Conservation (phyloP, 306 rosid species). For the Fagus crenata region DNA sequence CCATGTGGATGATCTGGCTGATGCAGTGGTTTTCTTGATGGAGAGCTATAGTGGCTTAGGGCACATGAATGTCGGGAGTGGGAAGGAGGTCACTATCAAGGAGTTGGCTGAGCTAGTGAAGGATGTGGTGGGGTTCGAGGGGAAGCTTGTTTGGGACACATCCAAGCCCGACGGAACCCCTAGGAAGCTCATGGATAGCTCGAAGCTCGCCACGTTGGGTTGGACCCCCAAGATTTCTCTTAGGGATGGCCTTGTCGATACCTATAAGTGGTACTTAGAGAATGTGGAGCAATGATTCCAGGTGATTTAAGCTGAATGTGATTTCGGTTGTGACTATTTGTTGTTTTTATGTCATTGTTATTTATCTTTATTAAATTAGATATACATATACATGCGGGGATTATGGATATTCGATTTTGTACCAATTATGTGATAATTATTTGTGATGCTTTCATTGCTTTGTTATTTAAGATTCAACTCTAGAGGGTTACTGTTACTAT, state of each 20-base stretch:
- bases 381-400: conserved; percentile 4
- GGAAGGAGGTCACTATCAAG: conserved; percentile 82
- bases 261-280: conserved; percentile 87
- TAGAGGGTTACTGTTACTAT: background rate
- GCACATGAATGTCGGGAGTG: conserved; percentile 88
- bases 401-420: conserved; percentile 32
- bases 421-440: conserved; percentile 34
- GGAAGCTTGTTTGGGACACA: conserved; percentile 83
- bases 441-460: conserved; percentile 1
- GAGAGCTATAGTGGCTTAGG: conserved; percentile 68
- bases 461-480: conserved; percentile 11
- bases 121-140: conserved; percentile 85
- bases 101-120: conserved; percentile 81
- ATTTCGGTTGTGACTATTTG: conserved; percentile 17
- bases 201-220: conserved; percentile 68
- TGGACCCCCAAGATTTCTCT: conserved; percentile 87
- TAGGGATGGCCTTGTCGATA: conserved; percentile 83
- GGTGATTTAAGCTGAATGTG: conserved; percentile 33
- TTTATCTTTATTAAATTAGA: conserved; percentile 20
- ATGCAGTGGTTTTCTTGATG: conserved; percentile 78
- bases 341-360: conserved; percentile 26
- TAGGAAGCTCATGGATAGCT: conserved; percentile 90
- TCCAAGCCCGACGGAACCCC: conserved; percentile 95
- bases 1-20: conserved; percentile 88
- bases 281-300: conserved; percentile 54